Percentiles rank a stretch among this genome's conserved stretches.
Conservation (phyloP, 2,329 filamentous ascomycete genomes). For the Alternaria postmessia region DNA sequence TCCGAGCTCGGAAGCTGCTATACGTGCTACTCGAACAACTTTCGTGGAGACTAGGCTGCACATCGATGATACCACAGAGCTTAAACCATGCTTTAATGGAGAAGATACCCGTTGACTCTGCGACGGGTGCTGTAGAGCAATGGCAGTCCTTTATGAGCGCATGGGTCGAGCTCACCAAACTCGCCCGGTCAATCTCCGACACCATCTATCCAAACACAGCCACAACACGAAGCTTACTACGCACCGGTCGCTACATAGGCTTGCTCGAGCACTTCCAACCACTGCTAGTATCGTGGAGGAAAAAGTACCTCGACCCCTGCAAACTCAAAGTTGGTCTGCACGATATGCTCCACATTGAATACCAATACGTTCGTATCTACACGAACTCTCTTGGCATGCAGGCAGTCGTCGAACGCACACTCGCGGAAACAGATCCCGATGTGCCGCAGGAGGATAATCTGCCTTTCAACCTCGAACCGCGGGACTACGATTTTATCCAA, state of each 20-base stretch:
- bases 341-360: conserved; percentile 63
- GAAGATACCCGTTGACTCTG: conserved; percentile 50
- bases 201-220: conserved; percentile 60
- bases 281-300: conserved; percentile 51
- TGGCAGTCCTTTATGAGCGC: conserved; percentile 63
- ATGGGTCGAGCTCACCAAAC: conserved; percentile 56
- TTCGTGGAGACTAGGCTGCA: conserved; percentile 61
- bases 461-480: conserved; percentile 56
- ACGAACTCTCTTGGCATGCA: conserved; percentile 63
- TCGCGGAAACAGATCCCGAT: conserved; percentile 51
- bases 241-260: conserved; percentile 60
- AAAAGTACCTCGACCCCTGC: conserved; percentile 50
- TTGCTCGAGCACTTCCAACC: conserved; percentile 58
- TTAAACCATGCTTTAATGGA: conserved; percentile 51
- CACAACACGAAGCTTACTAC: conserved; percentile 52
- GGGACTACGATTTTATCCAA: conserved; percentile 64
- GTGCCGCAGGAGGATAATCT: conserved; percentile 51
- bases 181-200: conserved; percentile 62
- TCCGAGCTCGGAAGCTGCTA: conserved; percentile 46
- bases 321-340: conserved; percentile 52
- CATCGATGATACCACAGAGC: conserved; percentile 61
- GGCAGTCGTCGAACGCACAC: conserved; percentile 63
- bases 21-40: conserved; percentile 61
- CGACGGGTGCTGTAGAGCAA: conserved; percentile 51
- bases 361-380: conserved; percentile 55